Percentiles rank a stretch among this genome's conserved stretches.
These are phyloP conservation scores for Gliomastix tumulicola DNA, from an alignment of 2,329 filamentous ascomycete species.

Conservation along the genomic window DNA sequence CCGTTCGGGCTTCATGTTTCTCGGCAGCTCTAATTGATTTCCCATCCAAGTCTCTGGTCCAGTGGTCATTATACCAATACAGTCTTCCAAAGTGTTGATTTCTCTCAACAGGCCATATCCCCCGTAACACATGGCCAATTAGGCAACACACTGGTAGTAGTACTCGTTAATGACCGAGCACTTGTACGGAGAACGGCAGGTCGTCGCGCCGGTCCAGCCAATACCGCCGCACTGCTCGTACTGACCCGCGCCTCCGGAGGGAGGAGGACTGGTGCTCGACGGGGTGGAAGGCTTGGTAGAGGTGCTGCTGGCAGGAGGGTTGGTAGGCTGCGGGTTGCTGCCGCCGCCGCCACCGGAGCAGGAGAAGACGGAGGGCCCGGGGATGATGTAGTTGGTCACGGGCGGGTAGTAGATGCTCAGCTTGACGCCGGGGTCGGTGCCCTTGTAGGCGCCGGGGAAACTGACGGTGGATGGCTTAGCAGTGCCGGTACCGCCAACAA, in stretches of 20 bases:
- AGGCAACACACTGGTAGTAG: slow-evolving; percentile 8
- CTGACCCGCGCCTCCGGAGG: too few species aligned
- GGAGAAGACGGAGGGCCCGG: slow-evolving; percentile 14
- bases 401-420: slow-evolving; percentile 17
- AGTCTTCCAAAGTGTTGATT: too few species aligned
- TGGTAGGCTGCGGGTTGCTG: too few species aligned
- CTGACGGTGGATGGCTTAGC: slow-evolving; percentile 15
- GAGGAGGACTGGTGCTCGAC: too few species aligned
- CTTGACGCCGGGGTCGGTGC: slow-evolving; percentile 15
- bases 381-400: slow-evolving; percentile 15
- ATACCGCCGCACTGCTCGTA: slow-evolving; percentile 7
- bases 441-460: slow-evolving; percentile 18
- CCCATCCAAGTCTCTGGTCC: too few species aligned
- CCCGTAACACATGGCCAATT: too few species aligned
- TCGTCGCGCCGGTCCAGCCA: slow-evolving; percentile 5
- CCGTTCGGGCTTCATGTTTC: too few species aligned
- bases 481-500: slow-evolving; percentile 27
- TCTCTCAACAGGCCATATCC: too few species aligned
- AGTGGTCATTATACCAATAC: too few species aligned
- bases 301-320: too few species aligned
- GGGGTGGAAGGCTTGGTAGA: too few species aligned
- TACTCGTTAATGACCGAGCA: slow-evolving; percentile 6
- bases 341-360: slow-evolving; percentile 17
- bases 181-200: slow-evolving; percentile 4
- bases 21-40: too few species aligned